phyloP scores from a whole-genome alignment of 129 eudicot species.

The Silybum marianum region DNA sequence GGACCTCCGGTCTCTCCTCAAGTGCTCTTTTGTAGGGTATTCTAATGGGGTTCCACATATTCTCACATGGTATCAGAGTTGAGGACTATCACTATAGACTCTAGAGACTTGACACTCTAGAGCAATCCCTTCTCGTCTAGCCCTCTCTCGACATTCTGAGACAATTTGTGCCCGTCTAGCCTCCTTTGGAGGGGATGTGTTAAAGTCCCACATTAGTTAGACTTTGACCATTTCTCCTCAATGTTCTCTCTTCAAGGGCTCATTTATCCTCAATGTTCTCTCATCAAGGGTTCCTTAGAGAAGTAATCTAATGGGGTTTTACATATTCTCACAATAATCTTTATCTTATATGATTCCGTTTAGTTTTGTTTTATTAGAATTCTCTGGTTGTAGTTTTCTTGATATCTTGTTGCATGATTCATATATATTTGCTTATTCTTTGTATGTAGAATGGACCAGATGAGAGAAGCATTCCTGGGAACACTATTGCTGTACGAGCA shows the following conservation, averaged over 20 bases:
- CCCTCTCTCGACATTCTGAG: not conserved
- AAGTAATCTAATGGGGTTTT: not conserved
- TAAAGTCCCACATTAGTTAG: not conserved
- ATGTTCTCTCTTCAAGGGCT: too few relatives aligned
- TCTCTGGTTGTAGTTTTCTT: not conserved
- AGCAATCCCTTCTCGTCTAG: not conserved
- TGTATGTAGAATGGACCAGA: constrained; percentile 76
- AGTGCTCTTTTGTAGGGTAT: not conserved
- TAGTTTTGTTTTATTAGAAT: not conserved
- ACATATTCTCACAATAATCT: not conserved
- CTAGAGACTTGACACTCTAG: not conserved
- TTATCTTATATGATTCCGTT: not conserved
- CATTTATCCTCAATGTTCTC: too few relatives aligned
- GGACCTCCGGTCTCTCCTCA: not conserved
- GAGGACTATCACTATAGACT: not conserved
- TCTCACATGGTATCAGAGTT: not conserved
- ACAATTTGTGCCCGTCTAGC: not conserved
- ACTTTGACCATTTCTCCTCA: not conserved
- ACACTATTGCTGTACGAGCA: constrained; percentile 93
- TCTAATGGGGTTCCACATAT: not conserved
- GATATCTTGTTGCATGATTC: not conserved
- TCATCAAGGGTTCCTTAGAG: not conserved
- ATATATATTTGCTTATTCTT: not conserved
- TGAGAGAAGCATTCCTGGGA: constrained; percentile 96
- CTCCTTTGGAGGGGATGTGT: not conserved